Conservation (phyloP, 2,329 filamentous ascomycete species). For the Cryphonectria parasitica region DNA sequence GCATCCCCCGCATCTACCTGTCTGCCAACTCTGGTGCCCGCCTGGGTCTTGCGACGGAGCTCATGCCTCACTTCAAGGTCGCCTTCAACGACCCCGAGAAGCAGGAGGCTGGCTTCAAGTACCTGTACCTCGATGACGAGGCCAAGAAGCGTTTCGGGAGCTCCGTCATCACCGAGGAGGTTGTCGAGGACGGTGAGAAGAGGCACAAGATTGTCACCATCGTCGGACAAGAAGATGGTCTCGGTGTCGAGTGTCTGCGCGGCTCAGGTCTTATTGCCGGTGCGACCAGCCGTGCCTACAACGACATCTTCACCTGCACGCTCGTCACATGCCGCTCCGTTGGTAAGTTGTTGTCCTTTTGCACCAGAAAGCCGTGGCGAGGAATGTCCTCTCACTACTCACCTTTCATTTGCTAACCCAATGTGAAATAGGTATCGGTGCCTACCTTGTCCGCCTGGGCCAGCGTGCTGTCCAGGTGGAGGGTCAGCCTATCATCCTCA, state of each 20-base stretch:
- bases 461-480: constrained; percentile 99
- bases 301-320: constrained; percentile 98
- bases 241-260: constrained; percentile 96
- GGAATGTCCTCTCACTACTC: neutral
- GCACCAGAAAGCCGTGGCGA: too few species aligned
- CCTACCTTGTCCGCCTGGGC: constrained; percentile 95
- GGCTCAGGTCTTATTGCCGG: constrained; percentile 98
- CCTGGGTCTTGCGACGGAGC: constrained; percentile 93
- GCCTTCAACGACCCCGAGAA: constrained; percentile 87
- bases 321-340: constrained; percentile 97
- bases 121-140: constrained; percentile 89
- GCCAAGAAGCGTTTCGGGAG: constrained; percentile 86
- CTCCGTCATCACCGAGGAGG: constrained; percentile 84
- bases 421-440: constrained; percentile 74
- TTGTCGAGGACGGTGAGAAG: constrained; percentile 85
- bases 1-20: constrained; percentile 95
- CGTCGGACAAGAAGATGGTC: constrained; percentile 89
- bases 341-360: constrained; percentile 56
- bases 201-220: constrained; percentile 94
- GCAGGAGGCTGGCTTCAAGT: constrained; percentile 92
- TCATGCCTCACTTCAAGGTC: constrained; percentile 96
- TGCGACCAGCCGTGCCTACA: constrained; percentile 94
- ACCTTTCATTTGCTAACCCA: constrained; percentile 38
- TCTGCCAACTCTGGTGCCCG: constrained; percentile 99
- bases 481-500: constrained; percentile 97